These are phyloP conservation scores for Scytalidium sp. DNA, from an alignment of 2,329 filamentous ascomycete genomes.

Conservation along the genomic window DNA sequence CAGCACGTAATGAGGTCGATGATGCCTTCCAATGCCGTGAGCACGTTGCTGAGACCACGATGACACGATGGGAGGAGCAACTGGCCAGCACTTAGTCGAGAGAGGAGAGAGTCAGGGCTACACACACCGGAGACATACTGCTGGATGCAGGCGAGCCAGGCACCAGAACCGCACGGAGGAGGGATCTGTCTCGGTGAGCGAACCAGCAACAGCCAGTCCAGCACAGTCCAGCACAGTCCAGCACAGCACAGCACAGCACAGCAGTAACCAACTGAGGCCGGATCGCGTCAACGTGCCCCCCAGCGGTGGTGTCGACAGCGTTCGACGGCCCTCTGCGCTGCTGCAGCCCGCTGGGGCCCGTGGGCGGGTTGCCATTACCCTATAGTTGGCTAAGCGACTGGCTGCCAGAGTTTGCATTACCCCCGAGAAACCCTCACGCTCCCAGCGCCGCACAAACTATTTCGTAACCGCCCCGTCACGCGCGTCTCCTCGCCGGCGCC, in stretches of 20 bases:
- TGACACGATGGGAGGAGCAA: no score
- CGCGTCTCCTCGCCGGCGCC: neutral
- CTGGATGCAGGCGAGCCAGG: constrained; percentile 9
- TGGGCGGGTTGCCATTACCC: constrained; percentile 11
- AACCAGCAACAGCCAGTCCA: no score
- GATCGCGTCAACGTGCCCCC: no score
- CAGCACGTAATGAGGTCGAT: neutral
- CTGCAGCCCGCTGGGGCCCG: no score
- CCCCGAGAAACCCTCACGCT: neutral
- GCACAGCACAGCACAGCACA: no score
- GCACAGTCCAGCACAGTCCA: no score
- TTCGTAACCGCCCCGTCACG: neutral
- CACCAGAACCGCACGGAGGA: no score
- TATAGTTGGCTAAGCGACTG: neutral
- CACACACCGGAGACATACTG: neutral
- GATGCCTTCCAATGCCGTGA: constrained; percentile 15
- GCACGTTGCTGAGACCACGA: constrained; percentile 16
- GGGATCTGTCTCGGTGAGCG: no score
- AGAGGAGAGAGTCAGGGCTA: neutral
- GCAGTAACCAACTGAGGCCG: no score
- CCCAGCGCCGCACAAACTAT: neutral
- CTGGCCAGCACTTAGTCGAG: constrained; percentile 3
- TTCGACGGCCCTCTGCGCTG: no score
- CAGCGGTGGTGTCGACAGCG: no score
- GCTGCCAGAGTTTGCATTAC: neutral